phyloP scores from a whole-genome alignment of 2,329 filamentous ascomycete genomes.

The Cladosporium sp. region DNA sequence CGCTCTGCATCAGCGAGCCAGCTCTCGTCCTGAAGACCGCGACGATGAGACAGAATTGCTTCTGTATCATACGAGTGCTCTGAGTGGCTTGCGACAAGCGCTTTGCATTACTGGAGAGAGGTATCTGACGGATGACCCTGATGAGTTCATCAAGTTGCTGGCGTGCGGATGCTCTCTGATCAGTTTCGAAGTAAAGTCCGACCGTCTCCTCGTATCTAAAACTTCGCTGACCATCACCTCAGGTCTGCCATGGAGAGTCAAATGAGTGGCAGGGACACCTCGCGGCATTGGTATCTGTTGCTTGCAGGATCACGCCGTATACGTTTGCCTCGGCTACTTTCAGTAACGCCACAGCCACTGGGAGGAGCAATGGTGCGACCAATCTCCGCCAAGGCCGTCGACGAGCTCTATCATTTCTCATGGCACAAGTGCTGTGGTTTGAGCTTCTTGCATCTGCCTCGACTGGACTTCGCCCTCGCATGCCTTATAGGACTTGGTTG shows the following conservation, averaged over 20 bases:
- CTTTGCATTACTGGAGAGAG: neutral
- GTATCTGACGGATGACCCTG: neutral
- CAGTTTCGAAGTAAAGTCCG: neutral
- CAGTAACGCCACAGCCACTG: neutral
- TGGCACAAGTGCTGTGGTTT: neutral
- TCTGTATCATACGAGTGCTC: neutral
- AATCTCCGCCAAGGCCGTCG: neutral
- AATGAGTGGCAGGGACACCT: neutral
- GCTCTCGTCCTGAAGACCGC: neutral
- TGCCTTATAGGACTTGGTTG: neutral
- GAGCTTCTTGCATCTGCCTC: neutral
- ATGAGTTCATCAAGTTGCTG: neutral
- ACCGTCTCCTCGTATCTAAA: neutral
- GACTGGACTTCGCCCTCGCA: neutral
- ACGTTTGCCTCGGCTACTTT: neutral
- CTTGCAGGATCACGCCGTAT: neutral
- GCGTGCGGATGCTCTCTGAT: slow-evolving; percentile 1
- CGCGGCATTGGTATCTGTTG: neutral
- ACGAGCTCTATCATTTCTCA: neutral
- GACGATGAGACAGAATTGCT: neutral
- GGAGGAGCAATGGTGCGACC: neutral
- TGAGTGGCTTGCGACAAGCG: neutral
- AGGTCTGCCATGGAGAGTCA: neutral
- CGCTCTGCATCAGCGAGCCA: neutral
- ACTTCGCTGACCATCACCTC: neutral